phyloP scores from a whole-genome alignment of 306 rosid species.

The Cicer arietinum region DNA sequence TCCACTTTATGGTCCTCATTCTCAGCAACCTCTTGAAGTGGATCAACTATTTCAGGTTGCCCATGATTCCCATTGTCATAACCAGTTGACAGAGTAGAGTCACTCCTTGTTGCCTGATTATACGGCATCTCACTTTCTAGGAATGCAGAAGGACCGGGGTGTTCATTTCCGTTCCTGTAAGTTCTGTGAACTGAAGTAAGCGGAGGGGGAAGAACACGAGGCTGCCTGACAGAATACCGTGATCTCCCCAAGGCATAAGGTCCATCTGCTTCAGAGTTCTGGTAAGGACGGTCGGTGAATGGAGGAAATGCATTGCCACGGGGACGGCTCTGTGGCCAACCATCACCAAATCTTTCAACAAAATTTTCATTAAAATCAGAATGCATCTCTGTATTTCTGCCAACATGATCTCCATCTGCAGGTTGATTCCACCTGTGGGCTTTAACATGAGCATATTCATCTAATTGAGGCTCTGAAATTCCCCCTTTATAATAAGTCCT shows the following conservation, averaged over 20 bases:
- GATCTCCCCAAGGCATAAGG: slow-evolving; percentile 77
- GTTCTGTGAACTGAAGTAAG: slow-evolving; percentile 66
- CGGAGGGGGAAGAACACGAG: slow-evolving; percentile 97
- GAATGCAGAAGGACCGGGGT: slow-evolving; percentile 62
- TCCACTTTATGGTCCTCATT: slow-evolving; percentile 59
- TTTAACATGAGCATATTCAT: slow-evolving; percentile 63
- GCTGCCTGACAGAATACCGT: slow-evolving; percentile 81
- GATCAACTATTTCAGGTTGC: slow-evolving; percentile 59
- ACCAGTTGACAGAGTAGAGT: slow-evolving; percentile 55
- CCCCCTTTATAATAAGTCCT: slow-evolving; percentile 63
- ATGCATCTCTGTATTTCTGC: slow-evolving; percentile 66
- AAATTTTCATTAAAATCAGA: slow-evolving; percentile 71
- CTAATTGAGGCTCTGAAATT: slow-evolving; percentile 59
- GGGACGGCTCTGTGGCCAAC: slow-evolving; percentile 66
- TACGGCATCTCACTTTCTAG: slow-evolving; percentile 65
- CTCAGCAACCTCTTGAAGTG: slow-evolving; percentile 56
- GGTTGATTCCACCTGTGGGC: slow-evolving; percentile 79
- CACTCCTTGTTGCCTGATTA: slow-evolving; percentile 57
- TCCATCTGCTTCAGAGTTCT: slow-evolving; percentile 75
- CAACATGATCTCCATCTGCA: slow-evolving; percentile 68
- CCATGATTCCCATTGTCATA: slow-evolving; percentile 55
- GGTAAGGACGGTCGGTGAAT: slow-evolving; percentile 64
- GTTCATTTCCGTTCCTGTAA: slow-evolving; percentile 60
- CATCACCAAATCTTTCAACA: slow-evolving; percentile 76
- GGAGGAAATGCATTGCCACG: slow-evolving; percentile 65